Base-by-base conservation (phyloP, 192 early-diverging fungal genomes). In the Umbelopsis isabellina region DNA sequence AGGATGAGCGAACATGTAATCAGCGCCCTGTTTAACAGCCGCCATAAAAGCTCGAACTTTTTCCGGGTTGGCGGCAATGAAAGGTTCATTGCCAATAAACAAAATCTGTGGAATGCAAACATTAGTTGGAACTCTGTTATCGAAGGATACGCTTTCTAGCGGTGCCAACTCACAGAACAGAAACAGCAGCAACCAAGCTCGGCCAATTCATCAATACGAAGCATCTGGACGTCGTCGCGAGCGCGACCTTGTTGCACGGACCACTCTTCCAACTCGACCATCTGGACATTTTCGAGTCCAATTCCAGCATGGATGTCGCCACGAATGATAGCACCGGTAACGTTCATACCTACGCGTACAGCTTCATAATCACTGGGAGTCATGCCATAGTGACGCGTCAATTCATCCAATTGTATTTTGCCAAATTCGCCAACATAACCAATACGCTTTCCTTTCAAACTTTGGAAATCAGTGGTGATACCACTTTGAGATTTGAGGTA, bases 291-390 rank as follows among this genome's bases (percentile, higher is more conserved):
- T 50, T 89, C 88, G 18, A 89, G 74, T 9, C 88, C 88, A 46
- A 90, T 86, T 30, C 88, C 88, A 15, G 87, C 88, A 77, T 90
- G 81, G 66, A 90, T 88, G 2, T 80, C 76, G 15, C 84, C 82
- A 33, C 78, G 69, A 49, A 81, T 87, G 72, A 90, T 85, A 16
- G 87, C 83, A 16, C 80, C 79, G 12, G 87, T 83, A 2, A 90
- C 88, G 67, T 88, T 88, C 89, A 90, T 90, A 11, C 89, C 89
- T 2, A 89, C 89, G 41, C 89, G 84, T 8, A 90, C 85, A 47
- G 88, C 86, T 4, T 68, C 72, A 70, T 87, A 86, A 51, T 88
- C 84, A 11, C 47, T 53, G 30, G 79, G 79, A 44, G 77, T 79
- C 85, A 90, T 88, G 37, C 87, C 88, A 73, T 80, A 79, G 48